Conservation (phyloP, 192 early-diverging fungal species). For the Pilaira anomala region DNA sequence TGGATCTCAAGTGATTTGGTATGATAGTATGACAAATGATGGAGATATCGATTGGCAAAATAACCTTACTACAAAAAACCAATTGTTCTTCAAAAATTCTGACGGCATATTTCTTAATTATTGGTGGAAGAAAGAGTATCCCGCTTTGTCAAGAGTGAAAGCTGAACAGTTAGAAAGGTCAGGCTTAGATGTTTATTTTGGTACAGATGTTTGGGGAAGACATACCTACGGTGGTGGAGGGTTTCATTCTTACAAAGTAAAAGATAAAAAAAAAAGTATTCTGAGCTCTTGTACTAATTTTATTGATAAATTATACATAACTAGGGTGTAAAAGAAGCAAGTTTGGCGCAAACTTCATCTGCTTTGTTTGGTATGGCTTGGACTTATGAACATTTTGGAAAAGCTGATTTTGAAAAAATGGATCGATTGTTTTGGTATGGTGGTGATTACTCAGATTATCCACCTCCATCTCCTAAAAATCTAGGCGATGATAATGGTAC, state of each 20-base stretch:
- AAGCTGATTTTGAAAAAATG: constrained; percentile 40
- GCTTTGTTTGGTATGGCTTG: constrained; percentile 67
- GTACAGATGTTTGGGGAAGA: constrained; percentile 68
- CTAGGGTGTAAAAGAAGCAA: constrained; percentile 51
- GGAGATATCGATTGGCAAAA: constrained; percentile 62
- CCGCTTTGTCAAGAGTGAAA: constrained; percentile 26
- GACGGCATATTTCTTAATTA: constrained; percentile 53
- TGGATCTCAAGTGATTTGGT: constrained; percentile 55
- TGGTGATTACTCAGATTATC: not conserved
- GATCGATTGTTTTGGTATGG: constrained; percentile 58
- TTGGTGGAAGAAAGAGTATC: constrained; percentile 36
- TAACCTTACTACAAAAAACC: constrained; percentile 46
- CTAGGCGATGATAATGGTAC: not conserved
- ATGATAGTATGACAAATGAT: constrained; percentile 54
- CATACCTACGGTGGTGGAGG: constrained; percentile 57
- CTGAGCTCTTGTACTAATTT: too few species aligned
- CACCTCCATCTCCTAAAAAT: not conserved
- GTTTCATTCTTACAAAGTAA: constrained; percentile 32
- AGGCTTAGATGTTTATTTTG: constrained; percentile 50
- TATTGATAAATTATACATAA: constrained; percentile 4
- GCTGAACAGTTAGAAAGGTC: constrained; percentile 37
- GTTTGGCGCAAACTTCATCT: constrained; percentile 37
- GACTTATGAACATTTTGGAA: constrained; percentile 57
- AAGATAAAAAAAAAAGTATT: too few species aligned
- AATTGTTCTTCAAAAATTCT: constrained; percentile 48